Base-by-base conservation (phyloP, 2,329 filamentous ascomycete species). In the Diplodia corticola region DNA sequence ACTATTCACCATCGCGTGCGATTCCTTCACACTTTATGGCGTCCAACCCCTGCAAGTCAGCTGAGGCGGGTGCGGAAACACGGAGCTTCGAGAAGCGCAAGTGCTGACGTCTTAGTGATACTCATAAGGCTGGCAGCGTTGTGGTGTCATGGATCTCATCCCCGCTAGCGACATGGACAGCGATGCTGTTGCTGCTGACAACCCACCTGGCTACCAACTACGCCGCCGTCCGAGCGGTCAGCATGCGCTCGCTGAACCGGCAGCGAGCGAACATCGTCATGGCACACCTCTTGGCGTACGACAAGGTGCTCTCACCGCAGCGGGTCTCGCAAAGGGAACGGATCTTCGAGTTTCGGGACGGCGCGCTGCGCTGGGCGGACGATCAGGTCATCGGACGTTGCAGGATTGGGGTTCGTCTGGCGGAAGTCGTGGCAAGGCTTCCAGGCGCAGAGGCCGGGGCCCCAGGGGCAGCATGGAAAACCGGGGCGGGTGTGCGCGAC, bases 191-290 rank as follows among this genome's bases (percentile, higher is more conserved):
- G 2, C 85, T 98, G 22, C 85, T 97, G 17, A 81, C 86, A 13
- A 80, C 91, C 6, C 95, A 98, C 77, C 84, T 98, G 6, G 86
- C 84, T 74, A 93, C 91, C 71, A 98, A 98, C 77, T 94, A 96
- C 77, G 84, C 87, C 37, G 95, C 93, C 49, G 94, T 99, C 5
- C 85, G 89, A 68, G 85, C 90, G 57, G 93, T 99, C 17, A 88
- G 88, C 74, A 92, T 98, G 89, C 86, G 86, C 46, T 91, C 87
- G 6, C 82, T 98, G 40, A 98, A 97, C 78, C 85, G 92, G 24
- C 93, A 98, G 77, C 86, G 95, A 40, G 91, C 93, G 1, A 91
- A 89, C 55, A 87, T 97, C 22, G 82, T 96, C 1, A 89, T 93
- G 71, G 84, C 86, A 48, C 81, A 85, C 63, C 75, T 89, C 4